These are phyloP conservation scores for Skeletonema potamos DNA, from an alignment of 108 stramenopile genomes.

Conservation along the genomic window DNA sequence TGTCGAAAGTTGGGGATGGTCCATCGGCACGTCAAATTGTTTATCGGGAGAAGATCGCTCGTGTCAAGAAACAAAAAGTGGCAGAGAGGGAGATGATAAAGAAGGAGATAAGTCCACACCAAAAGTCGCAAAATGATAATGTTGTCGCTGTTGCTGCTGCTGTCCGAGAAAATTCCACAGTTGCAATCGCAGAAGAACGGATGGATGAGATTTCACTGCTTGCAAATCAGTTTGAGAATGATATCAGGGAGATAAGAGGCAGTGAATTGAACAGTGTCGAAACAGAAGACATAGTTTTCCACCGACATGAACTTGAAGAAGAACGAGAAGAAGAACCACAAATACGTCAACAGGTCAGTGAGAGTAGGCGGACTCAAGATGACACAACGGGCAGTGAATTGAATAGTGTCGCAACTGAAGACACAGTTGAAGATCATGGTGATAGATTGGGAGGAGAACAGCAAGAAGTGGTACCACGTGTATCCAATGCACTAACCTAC, in stretches of 20 bases:
- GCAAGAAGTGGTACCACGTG: neutral
- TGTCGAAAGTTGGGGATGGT: neutral
- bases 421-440: neutral
- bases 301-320: neutral
- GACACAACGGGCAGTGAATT: neutral
- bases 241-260: no score
- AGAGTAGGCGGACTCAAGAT: neutral
- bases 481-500: neutral
- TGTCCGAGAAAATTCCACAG: neutral
- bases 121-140: neutral
- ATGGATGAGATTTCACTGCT: neutral
- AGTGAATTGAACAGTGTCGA: no score
- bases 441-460: neutral
- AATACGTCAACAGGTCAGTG: neutral
- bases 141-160: neutral
- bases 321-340: neutral
- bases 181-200: neutral
- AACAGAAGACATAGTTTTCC: neutral
- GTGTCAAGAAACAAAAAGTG: neutral
- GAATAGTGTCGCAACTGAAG: neutral
- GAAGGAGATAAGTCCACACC: neutral
- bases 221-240: no score
- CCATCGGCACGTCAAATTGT: neutral
- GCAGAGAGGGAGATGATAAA: neutral
- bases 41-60: neutral